phyloP scores from a whole-genome alignment of 768 basidiomycete genomes.

The Lactifluus volemus region DNA sequence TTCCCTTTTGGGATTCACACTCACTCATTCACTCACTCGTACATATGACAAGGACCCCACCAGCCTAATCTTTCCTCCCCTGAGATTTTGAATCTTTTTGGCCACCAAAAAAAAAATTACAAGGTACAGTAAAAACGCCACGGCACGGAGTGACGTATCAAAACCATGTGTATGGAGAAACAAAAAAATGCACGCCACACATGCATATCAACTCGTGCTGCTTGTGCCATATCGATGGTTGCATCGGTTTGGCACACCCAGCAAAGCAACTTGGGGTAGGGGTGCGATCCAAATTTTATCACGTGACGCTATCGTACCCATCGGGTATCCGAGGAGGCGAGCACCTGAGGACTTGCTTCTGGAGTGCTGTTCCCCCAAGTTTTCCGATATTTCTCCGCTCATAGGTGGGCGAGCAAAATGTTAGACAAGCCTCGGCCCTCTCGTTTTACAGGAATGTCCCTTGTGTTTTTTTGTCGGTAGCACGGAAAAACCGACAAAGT shows the following conservation, averaged over 20 bases:
- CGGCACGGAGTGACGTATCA: too few species aligned
- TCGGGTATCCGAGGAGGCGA: background rate
- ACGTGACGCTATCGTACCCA: background rate
- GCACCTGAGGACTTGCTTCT: too few species aligned
- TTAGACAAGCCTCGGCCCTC: background rate
- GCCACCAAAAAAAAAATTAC: background rate
- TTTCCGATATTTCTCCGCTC: background rate
- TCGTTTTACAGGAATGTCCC: background rate
- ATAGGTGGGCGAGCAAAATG: background rate
- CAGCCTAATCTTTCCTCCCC: background rate
- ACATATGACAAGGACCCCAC: too few species aligned
- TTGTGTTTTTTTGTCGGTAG: background rate
- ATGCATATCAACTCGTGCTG: too few species aligned
- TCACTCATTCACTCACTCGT: too few species aligned
- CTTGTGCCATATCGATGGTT: too few species aligned
- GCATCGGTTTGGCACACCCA: too few species aligned
- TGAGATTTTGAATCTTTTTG: background rate
- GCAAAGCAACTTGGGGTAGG: too few species aligned
- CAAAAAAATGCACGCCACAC: too few species aligned
- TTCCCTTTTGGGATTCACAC: background rate
- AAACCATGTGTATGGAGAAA: too few species aligned
- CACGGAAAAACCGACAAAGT: background rate
- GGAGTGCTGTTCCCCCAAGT: background rate
- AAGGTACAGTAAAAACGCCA: background rate
- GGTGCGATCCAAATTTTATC: background rate